Base-by-base conservation (phyloP, 176 grass and related monocot genomes). In the Miscanthus lutarioriparius region DNA sequence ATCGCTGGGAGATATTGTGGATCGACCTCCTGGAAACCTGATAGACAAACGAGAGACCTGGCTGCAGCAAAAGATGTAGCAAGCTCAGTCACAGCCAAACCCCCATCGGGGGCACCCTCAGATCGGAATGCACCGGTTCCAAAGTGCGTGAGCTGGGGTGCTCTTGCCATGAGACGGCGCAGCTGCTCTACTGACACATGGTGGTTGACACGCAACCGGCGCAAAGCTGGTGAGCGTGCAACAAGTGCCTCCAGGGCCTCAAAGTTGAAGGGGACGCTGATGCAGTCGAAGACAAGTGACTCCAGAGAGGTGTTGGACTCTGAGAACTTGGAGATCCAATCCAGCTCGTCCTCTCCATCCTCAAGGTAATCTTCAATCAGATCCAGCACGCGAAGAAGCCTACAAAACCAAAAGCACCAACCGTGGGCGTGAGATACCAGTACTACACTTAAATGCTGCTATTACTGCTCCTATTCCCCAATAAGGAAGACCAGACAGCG, bases 261-360 rank as follows among this genome's bases (percentile, higher is more conserved):
- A 63, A 98, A 98, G 79, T 95, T 98, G 58, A 98, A 90, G 0
- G 92, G 83, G 17, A 72, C 83, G 10, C 76, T 44, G 8, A 95
- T 75, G 40, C 92, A 92, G 49, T 94, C 96, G 17, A 93, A 98
- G 14, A 86, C 72, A 36, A 98, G 93, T 0, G 96, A 95, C 40
- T 98, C 91, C 27, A 98, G 70, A 4, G 85, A 82, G 0, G 83
- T 93, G 54, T 77, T 94, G 40, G 82, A 89, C 51, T 93, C 92
- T 1, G 93, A 91, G 65, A 98, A 98, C 81, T 85, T 93, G 28
- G 92, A 95, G 88, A 98, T 93, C 96, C 96, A 98, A 74, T 94
- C 95, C 56, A 84, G 62, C 81, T 92, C 91, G 0, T 78, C 88
- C 7, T 97, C 91, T 35, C 94, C 94, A 17, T 95, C 96, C 13